Base-by-base conservation (phyloP, 2,329 filamentous ascomycete genomes). In the Hypoxylon sp. region DNA sequence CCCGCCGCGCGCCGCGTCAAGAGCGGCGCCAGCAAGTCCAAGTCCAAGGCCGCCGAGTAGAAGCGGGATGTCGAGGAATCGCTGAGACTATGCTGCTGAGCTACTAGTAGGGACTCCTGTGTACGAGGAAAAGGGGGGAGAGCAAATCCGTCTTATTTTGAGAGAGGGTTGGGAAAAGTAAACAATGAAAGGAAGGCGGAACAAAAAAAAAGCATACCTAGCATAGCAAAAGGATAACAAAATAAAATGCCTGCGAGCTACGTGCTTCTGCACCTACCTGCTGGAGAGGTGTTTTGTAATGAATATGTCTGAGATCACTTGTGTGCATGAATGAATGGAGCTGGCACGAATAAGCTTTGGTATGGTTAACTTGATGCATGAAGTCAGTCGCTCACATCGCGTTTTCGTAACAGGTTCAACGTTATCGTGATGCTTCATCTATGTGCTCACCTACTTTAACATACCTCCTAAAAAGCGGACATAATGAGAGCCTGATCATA, bases 1-100 rank as follows among this genome's bases (percentile, higher is more conserved):
- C 94, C 95, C 38, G 86, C 91, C 73, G 91, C 88, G 63, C 87
- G 87, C 80, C 87, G 88, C 71, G 86, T 88, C 80, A 90, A 90
- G 87, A 87, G 85, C 72, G 81, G 85, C 71, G 82, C 83, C 74
- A 69, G 70, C 73, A 86, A 86, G 81, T 73, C 77, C 68, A 82
- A 81, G 79, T 68, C 66, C 56, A 78, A 78, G 74, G 61, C 38
- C 53, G 68, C 67, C 49, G 77, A 80, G 74, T 79, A 79, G 57
- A 69, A 48, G 36, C 52, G 28, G 25, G 10, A n/a, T 11, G 36
- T n/a, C 19, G 30, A 32, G 5, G 49, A 43, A 2, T 10, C 7
- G 49, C 51, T 19, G 53, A 69, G 25, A 11, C n/a, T 19, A 4
- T 50, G 48, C 28, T 13, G 34, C 25, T n/a, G 34, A 25, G 58